These are phyloP conservation scores for Carex cristatella DNA, from an alignment of 176 grass and related monocot species.

Conservation along the genomic window DNA sequence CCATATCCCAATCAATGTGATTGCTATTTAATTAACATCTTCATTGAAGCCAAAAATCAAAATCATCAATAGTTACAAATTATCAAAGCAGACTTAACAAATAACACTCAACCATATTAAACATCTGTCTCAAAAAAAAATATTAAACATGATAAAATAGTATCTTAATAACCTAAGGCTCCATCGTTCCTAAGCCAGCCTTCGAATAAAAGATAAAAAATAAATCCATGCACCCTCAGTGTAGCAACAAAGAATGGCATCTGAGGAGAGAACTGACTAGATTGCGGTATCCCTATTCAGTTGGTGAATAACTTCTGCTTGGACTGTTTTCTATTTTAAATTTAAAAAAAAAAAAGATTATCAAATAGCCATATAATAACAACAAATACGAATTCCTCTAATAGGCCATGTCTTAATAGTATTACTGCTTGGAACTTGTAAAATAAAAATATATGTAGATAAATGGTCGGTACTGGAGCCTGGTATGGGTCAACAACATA, in stretches of 20 bases:
- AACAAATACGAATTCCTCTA: neutral
- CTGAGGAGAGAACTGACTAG: constrained; percentile 47
- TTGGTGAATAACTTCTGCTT: constrained; percentile 80
- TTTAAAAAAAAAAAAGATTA: neutral
- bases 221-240: neutral
- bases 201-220: neutral
- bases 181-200: too few relatives aligned
- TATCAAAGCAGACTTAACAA: too few relatives aligned
- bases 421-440: constrained; percentile 16
- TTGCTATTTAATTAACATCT: neutral
- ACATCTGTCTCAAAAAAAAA: too few relatives aligned
- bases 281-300: constrained; percentile 55
- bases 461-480: neutral
- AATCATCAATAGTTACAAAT: too few relatives aligned
- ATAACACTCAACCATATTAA: too few relatives aligned
- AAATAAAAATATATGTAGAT: neutral
- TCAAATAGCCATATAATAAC: neutral
- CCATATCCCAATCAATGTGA: neutral
- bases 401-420: too few relatives aligned
- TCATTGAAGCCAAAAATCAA: neutral
- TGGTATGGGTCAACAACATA: neutral
- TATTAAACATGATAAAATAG: too few relatives aligned
- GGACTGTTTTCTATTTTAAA: constrained; percentile 39
- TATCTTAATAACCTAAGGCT: too few relatives aligned
- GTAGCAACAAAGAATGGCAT: neutral